These are phyloP conservation scores for Agaricus sinodeliciosus DNA, from an alignment of 768 basidiomycete species.

Conservation along the genomic window DNA sequence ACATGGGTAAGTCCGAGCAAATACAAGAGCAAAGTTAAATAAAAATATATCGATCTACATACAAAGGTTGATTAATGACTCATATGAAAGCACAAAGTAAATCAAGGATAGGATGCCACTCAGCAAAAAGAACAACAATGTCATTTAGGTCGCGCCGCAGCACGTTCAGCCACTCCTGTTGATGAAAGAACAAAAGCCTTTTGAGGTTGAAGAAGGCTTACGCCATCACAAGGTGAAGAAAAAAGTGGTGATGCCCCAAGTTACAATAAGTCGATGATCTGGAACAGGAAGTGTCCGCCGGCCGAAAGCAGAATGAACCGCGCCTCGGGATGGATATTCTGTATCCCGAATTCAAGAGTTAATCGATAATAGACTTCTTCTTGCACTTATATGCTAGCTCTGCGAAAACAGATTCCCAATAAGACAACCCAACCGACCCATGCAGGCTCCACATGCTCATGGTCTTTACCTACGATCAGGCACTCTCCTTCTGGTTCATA, in stretches of 20 bases:
- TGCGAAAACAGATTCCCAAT: neutral
- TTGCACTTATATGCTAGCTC: neutral
- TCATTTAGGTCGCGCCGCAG: neutral
- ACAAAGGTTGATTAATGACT: neutral
- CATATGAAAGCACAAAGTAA: neutral
- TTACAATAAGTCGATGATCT: neutral
- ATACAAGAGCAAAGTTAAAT: neutral
- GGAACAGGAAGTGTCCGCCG: neutral
- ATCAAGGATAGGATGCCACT: neutral
- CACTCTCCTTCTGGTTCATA: neutral
- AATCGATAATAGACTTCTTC: neutral
- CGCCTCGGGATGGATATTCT: neutral
- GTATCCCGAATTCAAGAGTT: neutral
- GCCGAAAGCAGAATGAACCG: neutral
- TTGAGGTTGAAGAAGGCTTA: neutral
- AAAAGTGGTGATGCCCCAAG: neutral
- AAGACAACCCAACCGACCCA: slow-evolving; percentile 1
- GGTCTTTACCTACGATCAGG: neutral
- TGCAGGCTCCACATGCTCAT: slow-evolving; percentile 3
- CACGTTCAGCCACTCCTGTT: neutral
- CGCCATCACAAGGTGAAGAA: neutral
- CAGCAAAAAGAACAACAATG: neutral
- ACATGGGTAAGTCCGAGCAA: too few relatives aligned
- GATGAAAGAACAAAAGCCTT: neutral
- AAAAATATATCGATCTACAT: neutral